phyloP scores from a whole-genome alignment of 441 rosid genomes.

The Gossypium aridum region DNA sequence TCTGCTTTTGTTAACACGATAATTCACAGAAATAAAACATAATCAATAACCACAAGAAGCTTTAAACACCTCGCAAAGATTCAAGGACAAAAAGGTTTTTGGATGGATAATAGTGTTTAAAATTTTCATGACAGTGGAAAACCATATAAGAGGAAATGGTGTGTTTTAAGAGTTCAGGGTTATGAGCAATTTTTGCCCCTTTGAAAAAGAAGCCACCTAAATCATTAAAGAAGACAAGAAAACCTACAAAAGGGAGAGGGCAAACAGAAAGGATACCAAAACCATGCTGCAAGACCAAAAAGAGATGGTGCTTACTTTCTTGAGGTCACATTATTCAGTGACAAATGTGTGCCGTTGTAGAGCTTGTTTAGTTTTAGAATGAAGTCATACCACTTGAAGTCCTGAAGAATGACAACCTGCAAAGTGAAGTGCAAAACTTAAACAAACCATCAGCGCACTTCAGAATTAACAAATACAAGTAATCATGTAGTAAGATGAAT shows the following conservation, averaged over 20 bases:
- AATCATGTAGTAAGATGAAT: background rate
- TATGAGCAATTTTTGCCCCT: background rate
- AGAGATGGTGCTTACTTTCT: slow-evolving; percentile 40
- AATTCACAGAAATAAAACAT: background rate
- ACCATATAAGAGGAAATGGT: background rate
- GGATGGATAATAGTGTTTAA: background rate
- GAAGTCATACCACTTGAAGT: slow-evolving; percentile 91
- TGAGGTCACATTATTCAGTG: slow-evolving; percentile 62
- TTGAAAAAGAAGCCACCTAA: background rate
- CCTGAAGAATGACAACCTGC: slow-evolving; percentile 89
- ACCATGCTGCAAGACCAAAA: background rate
- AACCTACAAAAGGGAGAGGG: background rate
- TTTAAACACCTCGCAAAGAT: background rate
- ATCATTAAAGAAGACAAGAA: background rate
- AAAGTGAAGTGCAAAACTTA: slow-evolving; percentile 13
- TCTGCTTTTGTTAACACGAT: background rate
- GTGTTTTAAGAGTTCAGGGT: background rate
- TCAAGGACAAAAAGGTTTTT: background rate
- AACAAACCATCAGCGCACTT: background rate
- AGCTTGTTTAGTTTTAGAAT: slow-evolving; percentile 62
- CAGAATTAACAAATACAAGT: background rate
- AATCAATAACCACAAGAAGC: background rate
- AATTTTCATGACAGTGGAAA: background rate
- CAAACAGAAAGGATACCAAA: background rate
- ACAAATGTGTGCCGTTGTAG: slow-evolving; percentile 83